Base-by-base conservation (phyloP, 1,139 yeast genomes). In the Kodamaea arcana region DNA sequence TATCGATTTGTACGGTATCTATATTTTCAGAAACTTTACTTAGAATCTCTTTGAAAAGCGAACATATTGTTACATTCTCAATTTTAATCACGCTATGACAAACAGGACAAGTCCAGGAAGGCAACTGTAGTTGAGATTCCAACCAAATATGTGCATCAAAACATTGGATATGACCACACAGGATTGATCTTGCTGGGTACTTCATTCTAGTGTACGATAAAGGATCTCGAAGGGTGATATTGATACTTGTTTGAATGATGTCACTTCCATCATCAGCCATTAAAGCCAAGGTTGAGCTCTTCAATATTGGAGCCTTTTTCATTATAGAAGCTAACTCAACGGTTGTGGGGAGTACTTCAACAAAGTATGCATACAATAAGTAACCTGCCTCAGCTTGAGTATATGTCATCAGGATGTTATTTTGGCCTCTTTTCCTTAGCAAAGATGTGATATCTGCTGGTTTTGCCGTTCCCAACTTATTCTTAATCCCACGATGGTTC, bases 71-170 rank as follows among this genome's bases (percentile, higher is more conserved):
- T 38, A 83, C 54, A 42, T 77, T 78, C n/a, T 68, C 62, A 1
- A 78, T 51, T 4, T 60, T 53, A 2, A 80, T 49, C 4, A 46
- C 40, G 4, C 53, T 55, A 36, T 66, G 70, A 49, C 94, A 83
- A 10, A 79, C 65, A 0, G 90, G 90, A 49, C 94, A 83, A 28
- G 57, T 58, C 86, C 87, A 82, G 0, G 78, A 69, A 0, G 88
- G 80, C 1, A 75, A 62, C 47, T 77, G 82, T 32, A 65, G 61
- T 49, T 83, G 92, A 21, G 80, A 64, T 39, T 73, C 69, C 11
- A 83, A 49, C 48, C 70, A 83, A 34, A 79, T 72, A 18, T 65
- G 52, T 0, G 79, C 81, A 56, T 83, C 94, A 56, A 83, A 83
- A 48, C 92, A 83, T 47, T 77, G 81, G n/a, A 80, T 56, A 52